Evolutionary conservation across 768 basidiomycete species (phyloP), one percentile per base, ranked within the genome.

Genomic region (Russula sp.): DNA sequence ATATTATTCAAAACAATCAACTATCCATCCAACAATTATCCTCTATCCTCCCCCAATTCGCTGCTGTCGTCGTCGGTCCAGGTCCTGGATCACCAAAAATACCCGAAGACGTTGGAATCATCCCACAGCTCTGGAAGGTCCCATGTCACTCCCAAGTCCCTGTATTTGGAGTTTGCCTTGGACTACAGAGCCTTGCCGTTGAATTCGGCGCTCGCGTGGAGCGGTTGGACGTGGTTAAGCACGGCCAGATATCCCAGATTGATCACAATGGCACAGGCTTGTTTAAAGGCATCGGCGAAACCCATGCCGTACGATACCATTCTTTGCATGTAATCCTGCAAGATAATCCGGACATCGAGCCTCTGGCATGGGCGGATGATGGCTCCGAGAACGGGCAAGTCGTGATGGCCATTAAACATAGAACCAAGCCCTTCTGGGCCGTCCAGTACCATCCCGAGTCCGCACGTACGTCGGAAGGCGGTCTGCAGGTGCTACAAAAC

Each of bases 401-500:
- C 24, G 78, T 90, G 52, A 93, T 94, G 91, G 90, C 85, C 46
- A 75, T 82, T 30, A 81, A 80, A 67, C 92, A 94, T 72, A 78
- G 67, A 56, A 74, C 69, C 26, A 81, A 79, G 64, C 91, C 92
- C 5, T 90, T 91, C 70, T 93, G 89, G 87, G 90, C 88, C 4
- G 92, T 94, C 26, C 92, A 94, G 71, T 94, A 93, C 72, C 92
- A 94, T 72, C 92, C 92, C 7, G 92, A 93, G 72, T 93, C 91
- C 5, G 83, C 89, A 4, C 80, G 88, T 68, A 93, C 90, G 2
- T 76, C 78, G 49, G 83, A 81, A 2, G 88, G 87, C 7, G 90
- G 90, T 1, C 70, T 80, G n/a, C 80, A 86, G 61, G 83, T 91
- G 18, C 67, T 92, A 61, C 73, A 73, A 24, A 93, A 91, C 73